Percentiles rank a stretch among this genome's conserved stretches.
phyloP scores from a whole-genome alignment of 805 yeast genomes.

The Yarrowia sp. region DNA sequence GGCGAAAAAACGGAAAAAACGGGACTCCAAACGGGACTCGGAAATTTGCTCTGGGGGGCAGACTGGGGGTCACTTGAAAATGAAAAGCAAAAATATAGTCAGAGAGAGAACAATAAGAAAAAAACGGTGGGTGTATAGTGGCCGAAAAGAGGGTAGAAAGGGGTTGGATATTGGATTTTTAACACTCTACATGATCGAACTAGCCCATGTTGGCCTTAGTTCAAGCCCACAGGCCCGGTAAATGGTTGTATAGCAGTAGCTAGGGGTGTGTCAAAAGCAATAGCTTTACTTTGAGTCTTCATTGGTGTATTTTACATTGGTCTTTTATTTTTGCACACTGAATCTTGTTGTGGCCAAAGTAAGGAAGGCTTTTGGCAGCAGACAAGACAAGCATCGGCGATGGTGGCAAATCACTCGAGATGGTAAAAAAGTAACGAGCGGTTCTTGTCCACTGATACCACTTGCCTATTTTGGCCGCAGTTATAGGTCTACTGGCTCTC shows the following conservation, averaged over 20 bases:
- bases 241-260: not conserved
- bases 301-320: no score
- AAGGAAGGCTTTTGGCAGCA: not conserved
- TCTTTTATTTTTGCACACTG: not conserved
- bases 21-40: not conserved
- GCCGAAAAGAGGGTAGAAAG: no score
- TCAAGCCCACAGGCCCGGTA: no score
- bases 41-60: slow-evolving; percentile 5
- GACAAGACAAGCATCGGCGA: slow-evolving; percentile 25
- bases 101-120: no score
- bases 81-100: no score
- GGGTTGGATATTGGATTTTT: no score
- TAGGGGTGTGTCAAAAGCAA: not conserved
- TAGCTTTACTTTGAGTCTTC: no score
- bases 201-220: no score
- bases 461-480: slow-evolving; percentile 7
- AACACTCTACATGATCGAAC: no score
- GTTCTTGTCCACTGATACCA: not conserved
- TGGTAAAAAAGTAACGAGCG: not conserved
- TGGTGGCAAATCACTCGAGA: slow-evolving; percentile 17
- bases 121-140: no score
- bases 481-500: no score
- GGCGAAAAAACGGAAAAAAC: no score
- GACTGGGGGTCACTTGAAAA: not conserved
- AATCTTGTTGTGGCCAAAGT: slow-evolving; percentile 5